These are phyloP conservation scores for Tillandsia leiboldiana DNA, from an alignment of 176 grass and related monocot species.

Conservation along the genomic window DNA sequence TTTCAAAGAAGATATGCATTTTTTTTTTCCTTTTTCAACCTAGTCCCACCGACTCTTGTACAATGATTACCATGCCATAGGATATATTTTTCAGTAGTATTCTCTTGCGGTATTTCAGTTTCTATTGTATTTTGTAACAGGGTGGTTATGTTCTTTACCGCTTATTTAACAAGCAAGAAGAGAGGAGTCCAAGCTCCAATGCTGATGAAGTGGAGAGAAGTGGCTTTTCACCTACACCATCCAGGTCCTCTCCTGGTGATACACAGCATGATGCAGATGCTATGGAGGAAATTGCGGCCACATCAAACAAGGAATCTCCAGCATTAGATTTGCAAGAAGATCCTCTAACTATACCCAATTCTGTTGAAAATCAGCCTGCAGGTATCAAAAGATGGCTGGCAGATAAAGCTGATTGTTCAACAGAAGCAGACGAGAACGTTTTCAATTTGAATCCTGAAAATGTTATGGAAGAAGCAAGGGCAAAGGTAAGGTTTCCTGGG, in stretches of 20 bases:
- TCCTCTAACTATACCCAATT: neutral
- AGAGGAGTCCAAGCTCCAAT: conserved; percentile 17
- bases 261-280: conserved; percentile 12
- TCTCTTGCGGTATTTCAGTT: neutral
- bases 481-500: neutral
- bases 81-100: neutral
- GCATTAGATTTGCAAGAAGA: conserved; percentile 12
- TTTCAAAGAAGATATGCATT: neutral
- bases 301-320: conserved; percentile 4
- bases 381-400: neutral
- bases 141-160: conserved; percentile 52
- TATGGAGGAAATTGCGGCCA: conserved; percentile 2
- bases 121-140: conserved; percentile 22
- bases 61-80: neutral
- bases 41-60: neutral
- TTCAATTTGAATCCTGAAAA: neutral
- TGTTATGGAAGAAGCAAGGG: neutral
- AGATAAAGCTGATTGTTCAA: neutral
- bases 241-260: conserved; percentile 19
- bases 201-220: conserved; percentile 21
- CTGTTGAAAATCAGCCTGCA: conserved; percentile 7
- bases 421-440: neutral
- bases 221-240: conserved; percentile 15
- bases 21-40: neutral
- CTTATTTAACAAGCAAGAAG: conserved; percentile 44